Conservation (phyloP, 768 basidiomycete genomes). For the Psilocybe tampanensis region DNA sequence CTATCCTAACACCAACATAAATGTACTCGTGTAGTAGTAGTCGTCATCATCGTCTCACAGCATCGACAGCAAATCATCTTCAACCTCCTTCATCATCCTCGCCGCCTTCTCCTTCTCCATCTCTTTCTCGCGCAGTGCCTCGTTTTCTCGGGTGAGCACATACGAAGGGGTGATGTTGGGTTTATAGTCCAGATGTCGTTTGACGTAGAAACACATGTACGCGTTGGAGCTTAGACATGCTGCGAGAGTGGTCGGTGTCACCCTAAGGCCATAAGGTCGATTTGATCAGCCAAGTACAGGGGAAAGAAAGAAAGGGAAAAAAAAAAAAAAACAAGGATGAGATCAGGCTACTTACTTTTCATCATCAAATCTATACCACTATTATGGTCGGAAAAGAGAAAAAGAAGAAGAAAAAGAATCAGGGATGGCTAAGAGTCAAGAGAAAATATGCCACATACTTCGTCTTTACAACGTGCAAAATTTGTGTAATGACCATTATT, state of each 20-base stretch:
- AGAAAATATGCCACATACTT: slow-evolving; percentile 49
- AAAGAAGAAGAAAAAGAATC: no score
- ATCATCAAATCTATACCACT: slow-evolving; percentile 97
- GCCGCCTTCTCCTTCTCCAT: slow-evolving; percentile 51
- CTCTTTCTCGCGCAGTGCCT: slow-evolving; percentile 52
- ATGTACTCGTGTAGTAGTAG: no score
- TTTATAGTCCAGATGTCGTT: slow-evolving; percentile 85
- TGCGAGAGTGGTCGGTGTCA: slow-evolving; percentile 68
- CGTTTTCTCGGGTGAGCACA: slow-evolving; percentile 63
- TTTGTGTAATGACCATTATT: slow-evolving; percentile 96
- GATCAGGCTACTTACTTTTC: slow-evolving; percentile 65
- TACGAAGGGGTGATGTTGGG: slow-evolving; percentile 70
- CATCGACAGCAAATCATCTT: slow-evolving; percentile 46
- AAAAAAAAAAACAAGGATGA: neutral
- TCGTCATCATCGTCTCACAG: neutral
- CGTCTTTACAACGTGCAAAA: slow-evolving; percentile 82
- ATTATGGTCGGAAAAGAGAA: neutral
- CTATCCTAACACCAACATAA: no score
- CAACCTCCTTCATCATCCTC: slow-evolving; percentile 61
- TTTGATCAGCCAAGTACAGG: neutral
- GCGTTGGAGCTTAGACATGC: slow-evolving; percentile 73
- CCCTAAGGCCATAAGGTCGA: slow-evolving; percentile 45
- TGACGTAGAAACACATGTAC: slow-evolving; percentile 97
- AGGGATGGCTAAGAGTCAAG: no score
- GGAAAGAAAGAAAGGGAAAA: neutral